Percentiles rank a stretch among this genome's conserved stretches.
Evolutionary conservation across 257 asterid species (phyloP).

Genomic region (Linaria vulgaris): DNA sequence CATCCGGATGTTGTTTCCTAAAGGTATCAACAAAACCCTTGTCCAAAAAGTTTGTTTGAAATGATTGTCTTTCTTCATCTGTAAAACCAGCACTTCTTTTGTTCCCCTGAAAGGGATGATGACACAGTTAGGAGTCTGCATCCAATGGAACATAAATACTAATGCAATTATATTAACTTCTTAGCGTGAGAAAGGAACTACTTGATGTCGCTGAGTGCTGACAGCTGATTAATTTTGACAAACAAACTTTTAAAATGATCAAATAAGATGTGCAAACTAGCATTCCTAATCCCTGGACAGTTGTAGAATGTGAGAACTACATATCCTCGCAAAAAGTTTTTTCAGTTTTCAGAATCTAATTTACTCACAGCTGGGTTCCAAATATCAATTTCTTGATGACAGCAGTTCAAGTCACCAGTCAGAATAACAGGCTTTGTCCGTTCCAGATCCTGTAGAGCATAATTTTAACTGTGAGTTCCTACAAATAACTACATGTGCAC

Average conservation of each 20-base stretch:
- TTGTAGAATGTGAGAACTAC: background rate
- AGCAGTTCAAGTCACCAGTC: conserved; percentile 96
- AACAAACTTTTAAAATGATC: too few relatives aligned
- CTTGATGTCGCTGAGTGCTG: too few relatives aligned
- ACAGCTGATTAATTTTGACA: too few relatives aligned
- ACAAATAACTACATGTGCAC: background rate
- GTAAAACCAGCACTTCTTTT: conserved; percentile 97
- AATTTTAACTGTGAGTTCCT: conserved; percentile 28
- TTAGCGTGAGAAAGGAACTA: too few relatives aligned
- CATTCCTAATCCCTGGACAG: background rate
- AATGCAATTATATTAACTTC: too few relatives aligned
- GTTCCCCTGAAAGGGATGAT: conserved; percentile 66
- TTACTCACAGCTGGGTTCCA: conserved; percentile 78
- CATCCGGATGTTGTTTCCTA: conserved; percentile 89
- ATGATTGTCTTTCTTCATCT: conserved; percentile 81
- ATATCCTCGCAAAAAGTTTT: background rate
- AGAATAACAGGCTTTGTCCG: conserved; percentile 79
- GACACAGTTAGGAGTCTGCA: background rate
- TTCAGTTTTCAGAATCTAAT: conserved; percentile 19
- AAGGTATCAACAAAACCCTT: conserved; percentile 89
- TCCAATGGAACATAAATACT: background rate
- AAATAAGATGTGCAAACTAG: conserved; percentile 1
- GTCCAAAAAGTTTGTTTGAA: conserved; percentile 65
- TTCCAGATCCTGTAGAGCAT: conserved; percentile 74
- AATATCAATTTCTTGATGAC: conserved; percentile 93